Base-by-base conservation (phyloP, 1,284 basidiomycete species). In the Ganoderma sinense region DNA sequence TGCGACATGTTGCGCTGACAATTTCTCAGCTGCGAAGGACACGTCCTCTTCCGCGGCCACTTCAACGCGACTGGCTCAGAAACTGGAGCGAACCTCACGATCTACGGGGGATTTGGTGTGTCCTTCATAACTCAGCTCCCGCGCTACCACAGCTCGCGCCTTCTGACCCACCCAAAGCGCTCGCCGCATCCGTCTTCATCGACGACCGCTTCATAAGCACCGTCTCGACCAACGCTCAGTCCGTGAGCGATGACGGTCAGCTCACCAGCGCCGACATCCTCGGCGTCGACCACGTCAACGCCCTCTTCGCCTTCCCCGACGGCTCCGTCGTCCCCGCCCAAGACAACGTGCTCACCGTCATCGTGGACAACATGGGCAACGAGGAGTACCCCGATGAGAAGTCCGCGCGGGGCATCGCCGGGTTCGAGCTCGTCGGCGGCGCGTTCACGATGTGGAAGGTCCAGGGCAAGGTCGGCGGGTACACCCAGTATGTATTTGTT, bases 331-430 rank as follows among this genome's bases (percentile, higher is more conserved):
- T 78, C 8, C 73, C 81, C 7, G 85, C 85, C 5, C 72, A 82
- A 63, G 91, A 94, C 73, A 94, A 94, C 75, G 87, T 95, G 4
- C 86, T 95, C 66, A 94, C 93, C 0, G 84, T 94, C 51, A 84
- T 94, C 16, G 91, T 92, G 87, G 94, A 95, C 73, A 92, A 94
- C 73, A 94, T 92, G 90, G 94, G 94, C 1, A 81, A 93, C 71
- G 86, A 93, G 68, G 89, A 94, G 65, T 71, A 72, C 77, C 85
- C 86, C 43, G 56, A 70, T 76, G 76, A 83, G 66, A 94, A 93
- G 79, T 89, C 91, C 8, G 91, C 93, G 40, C 90, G 94, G 23
- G 94, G 94, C 0, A 85, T 95, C 62, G 87, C 91, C 26, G 93
- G 92, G 23, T 94, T 91, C 83, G 76, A 85, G 73, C 84, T 95